phyloP scores from a whole-genome alignment of 352 stramenopile species.

The Pythium myriotylum region DNA sequence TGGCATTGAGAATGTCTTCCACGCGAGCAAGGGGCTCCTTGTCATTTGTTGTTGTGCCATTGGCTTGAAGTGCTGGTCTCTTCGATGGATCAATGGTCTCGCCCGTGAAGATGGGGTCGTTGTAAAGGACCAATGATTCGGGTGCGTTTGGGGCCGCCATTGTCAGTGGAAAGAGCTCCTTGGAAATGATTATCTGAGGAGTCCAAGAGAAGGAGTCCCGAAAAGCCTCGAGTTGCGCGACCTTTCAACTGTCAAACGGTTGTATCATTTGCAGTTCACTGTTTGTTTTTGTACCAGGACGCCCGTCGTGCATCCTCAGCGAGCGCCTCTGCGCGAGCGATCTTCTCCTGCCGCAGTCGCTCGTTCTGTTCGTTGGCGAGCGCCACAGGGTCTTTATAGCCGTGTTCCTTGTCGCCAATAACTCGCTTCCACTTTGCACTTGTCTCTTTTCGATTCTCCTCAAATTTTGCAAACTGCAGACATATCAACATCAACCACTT shows the following conservation, averaged over 20 bases:
- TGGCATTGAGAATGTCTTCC: conserved; percentile 78
- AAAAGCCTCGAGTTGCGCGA: conserved; percentile 32
- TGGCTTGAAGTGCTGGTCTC: conserved; percentile 34
- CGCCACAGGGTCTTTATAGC: conserved; percentile 64
- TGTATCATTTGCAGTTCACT: too few relatives aligned
- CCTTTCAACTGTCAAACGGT: conserved; percentile 30
- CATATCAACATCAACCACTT: background rate
- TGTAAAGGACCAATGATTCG: conserved; percentile 89
- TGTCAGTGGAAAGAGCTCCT: background rate
- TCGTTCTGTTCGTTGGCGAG: conserved; percentile 53
- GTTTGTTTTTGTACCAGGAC: conserved; percentile 11
- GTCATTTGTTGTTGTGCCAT: conserved; percentile 23
- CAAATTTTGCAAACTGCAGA: conserved; percentile 26
- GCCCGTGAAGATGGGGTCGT: conserved; percentile 90
- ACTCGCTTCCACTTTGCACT: conserved; percentile 59
- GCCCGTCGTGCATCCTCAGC: conserved; percentile 21
- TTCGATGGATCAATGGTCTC: conserved; percentile 69
- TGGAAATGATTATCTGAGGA: too few relatives aligned
- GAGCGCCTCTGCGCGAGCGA: conserved; percentile 15
- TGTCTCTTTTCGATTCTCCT: conserved; percentile 31
- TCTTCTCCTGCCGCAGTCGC: conserved; percentile 52
- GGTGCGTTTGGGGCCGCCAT: conserved; percentile 73
- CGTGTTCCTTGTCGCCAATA: conserved; percentile 23
- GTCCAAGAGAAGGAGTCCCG: too few relatives aligned
- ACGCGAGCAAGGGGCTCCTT: conserved; percentile 61